A percentile compares a stretch with the other conserved stretches of the same genome.
Evolutionary conservation across 1,139 yeast genomes (phyloP).

Genomic region (Geotrichum bryndzae): DNA sequence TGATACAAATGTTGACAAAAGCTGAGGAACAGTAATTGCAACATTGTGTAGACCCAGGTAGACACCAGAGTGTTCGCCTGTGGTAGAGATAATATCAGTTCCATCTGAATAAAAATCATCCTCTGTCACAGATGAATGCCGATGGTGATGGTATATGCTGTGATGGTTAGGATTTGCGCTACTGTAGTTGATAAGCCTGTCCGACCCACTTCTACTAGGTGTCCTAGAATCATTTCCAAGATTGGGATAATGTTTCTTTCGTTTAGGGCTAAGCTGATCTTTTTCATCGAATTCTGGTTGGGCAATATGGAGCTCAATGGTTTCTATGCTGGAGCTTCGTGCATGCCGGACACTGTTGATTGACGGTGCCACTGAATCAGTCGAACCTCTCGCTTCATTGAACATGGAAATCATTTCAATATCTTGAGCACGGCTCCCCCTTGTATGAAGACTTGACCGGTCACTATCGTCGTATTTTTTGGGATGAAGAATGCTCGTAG

Average conservation of each 20-base stretch:
- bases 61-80: constrained; percentile 33
- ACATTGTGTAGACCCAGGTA: constrained; percentile 40
- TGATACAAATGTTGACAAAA: constrained; percentile 38
- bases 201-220: background rate
- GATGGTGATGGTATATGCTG: constrained; percentile 4
- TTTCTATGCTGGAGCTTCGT: constrained; percentile 7
- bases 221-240: background rate
- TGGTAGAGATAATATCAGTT: constrained; percentile 16
- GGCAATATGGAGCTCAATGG: constrained; percentile 8
- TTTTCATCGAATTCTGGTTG: constrained; percentile 11
- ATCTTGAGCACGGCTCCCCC: constrained; percentile 16
- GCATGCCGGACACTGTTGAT: background rate
- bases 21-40: constrained; percentile 39
- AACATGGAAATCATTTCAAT: constrained; percentile 14
- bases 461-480: constrained; percentile 6
- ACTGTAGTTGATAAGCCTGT: background rate
- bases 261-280: constrained; percentile 11
- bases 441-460: constrained; percentile 2
- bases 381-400: background rate
- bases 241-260: background rate
- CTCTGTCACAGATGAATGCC: constrained; percentile 20
- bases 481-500: background rate
- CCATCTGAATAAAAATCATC: constrained; percentile 22
- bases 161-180: background rate
- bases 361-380: background rate